A percentile compares a stretch with the other conserved stretches of the same genome.
Evolutionary conservation across 2,329 filamentous ascomycete genomes (phyloP).

Genomic region (Malbranchea cinnamomea): DNA sequence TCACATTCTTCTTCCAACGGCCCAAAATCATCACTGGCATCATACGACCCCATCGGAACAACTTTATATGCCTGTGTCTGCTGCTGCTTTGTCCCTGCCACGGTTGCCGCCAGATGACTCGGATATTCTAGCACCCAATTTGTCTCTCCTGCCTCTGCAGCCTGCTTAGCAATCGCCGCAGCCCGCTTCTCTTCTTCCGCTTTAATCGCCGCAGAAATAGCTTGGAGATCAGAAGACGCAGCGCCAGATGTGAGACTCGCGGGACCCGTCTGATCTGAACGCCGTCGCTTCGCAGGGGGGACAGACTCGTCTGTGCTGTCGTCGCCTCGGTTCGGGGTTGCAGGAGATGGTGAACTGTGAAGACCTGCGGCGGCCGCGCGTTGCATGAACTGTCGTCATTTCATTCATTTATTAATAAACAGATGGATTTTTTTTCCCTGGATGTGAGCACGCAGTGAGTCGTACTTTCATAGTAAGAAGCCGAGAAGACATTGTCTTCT

Average conservation of each 20-base stretch:
- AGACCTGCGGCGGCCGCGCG: conserved; percentile 50
- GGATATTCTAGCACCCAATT: conserved; percentile 29
- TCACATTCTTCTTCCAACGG: conserved; percentile 14
- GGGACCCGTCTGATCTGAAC: conserved; percentile 14
- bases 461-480: conserved; percentile 74
- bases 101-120: too few relatives aligned
- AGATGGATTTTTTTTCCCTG: too few relatives aligned
- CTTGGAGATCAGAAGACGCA: conserved; percentile 22
- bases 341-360: conserved; percentile 29
- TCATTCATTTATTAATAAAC: too few relatives aligned
- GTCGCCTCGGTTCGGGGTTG: conserved; percentile 32
- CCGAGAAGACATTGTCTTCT: conserved; percentile 68
- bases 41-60: background rate
- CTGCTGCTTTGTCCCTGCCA: too few relatives aligned
- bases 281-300: conserved; percentile 22
- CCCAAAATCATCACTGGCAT: conserved; percentile 11
- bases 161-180: conserved; percentile 25
- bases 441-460: too few relatives aligned
- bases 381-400: conserved; percentile 94
- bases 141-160: conserved; percentile 29
- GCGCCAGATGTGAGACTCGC: conserved; percentile 11
- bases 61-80: conserved; percentile 7
- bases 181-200: conserved; percentile 27
- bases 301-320: conserved; percentile 33
- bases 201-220: conserved; percentile 26